These are phyloP conservation scores for Fusarium xyrophilum DNA, from an alignment of 2,329 filamentous ascomycete genomes.

Conservation along the genomic window DNA sequence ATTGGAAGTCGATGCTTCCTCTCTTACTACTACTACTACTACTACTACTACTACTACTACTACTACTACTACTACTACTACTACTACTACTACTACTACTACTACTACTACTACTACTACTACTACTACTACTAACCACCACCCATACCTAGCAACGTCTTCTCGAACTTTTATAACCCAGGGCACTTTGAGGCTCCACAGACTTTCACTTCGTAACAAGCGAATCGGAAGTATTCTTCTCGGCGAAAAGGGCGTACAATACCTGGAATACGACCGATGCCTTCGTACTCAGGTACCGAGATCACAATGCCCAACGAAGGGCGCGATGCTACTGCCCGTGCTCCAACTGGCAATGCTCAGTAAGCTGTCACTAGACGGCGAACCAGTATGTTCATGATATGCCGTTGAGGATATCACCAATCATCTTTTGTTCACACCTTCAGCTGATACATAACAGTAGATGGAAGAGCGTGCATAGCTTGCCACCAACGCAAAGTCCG, in stretches of 20 bases:
- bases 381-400: constrained; percentile 22
- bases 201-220: not conserved
- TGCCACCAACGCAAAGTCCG: constrained; percentile 60
- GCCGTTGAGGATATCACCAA: not conserved
- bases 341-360: not conserved
- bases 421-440: not conserved
- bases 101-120: too few species aligned
- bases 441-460: constrained; percentile 22
- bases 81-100: too few species aligned
- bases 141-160: not conserved
- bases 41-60: too few species aligned
- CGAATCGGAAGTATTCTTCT: constrained; percentile 10
- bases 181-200: not conserved
- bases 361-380: constrained; percentile 1
- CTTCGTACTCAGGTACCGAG: not conserved
- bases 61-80: too few species aligned
- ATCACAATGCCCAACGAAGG: constrained; percentile 18
- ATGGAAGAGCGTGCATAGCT: constrained; percentile 53
- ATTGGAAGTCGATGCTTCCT: too few species aligned
- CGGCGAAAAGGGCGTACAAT: not conserved
- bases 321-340: not conserved
- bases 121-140: too few species aligned
- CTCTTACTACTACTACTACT: too few species aligned
- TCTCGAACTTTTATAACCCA: not conserved
- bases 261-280: not conserved